These are phyloP conservation scores for Epichloe elymi DNA, from an alignment of 2,329 filamentous ascomycete species.

Conservation along the genomic window DNA sequence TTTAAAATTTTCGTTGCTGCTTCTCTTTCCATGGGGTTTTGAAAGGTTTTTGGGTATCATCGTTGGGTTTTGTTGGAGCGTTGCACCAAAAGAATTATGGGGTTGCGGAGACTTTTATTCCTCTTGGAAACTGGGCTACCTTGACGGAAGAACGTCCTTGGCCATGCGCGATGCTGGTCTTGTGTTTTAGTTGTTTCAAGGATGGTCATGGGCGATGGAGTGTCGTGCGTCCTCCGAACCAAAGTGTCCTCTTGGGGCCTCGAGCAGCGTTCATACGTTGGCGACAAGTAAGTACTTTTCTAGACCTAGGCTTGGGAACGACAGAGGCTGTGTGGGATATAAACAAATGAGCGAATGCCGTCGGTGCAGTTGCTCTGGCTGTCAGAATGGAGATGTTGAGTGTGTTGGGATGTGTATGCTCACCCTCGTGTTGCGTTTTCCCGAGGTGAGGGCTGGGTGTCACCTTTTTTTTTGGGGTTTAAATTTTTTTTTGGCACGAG, in stretches of 20 bases:
- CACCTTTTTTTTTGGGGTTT: neutral
- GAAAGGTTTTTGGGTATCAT: slow-evolving; percentile 4
- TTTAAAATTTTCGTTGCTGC: neutral
- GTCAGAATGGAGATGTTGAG: neutral
- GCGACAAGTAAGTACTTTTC: neutral
- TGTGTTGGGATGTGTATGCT: neutral
- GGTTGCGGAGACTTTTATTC: neutral
- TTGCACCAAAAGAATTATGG: slow-evolving; percentile 1
- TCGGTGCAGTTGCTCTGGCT: neutral
- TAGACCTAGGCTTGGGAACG: neutral
- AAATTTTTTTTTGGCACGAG: neutral
- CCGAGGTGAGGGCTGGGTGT: neutral
- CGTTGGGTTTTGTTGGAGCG: slow-evolving; percentile 1
- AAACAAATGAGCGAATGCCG: neutral
- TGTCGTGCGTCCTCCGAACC: neutral
- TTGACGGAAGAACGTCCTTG: neutral
- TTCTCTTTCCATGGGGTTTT: neutral
- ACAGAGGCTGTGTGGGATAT: neutral
- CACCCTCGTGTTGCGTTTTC: neutral
- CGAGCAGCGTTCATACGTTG: neutral
- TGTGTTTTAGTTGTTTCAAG: neutral
- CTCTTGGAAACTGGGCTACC: neutral
- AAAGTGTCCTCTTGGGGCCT: neutral
- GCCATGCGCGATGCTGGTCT: neutral
- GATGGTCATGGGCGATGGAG: neutral